phyloP scores from a whole-genome alignment of 441 rosid species.

The Francoa sonchifolia region DNA sequence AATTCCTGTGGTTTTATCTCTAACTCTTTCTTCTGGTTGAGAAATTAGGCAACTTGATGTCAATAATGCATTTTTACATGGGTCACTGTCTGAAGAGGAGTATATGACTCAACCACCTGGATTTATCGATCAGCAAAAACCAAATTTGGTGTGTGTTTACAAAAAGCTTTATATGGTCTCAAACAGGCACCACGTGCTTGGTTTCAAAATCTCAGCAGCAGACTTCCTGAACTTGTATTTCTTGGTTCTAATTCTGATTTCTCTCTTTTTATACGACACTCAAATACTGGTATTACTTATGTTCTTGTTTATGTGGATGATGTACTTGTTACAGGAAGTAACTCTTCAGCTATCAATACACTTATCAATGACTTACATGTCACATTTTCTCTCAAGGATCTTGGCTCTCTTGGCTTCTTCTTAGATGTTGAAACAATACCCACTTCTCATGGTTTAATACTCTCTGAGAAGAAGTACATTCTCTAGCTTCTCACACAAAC shows the following conservation, averaged over 20 bases:
- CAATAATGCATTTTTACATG: constrained; percentile 2
- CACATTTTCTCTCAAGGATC: background rate
- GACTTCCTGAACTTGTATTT: background rate
- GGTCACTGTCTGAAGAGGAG: no score
- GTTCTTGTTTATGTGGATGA: background rate
- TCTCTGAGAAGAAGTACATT: background rate
- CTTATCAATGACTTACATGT: background rate
- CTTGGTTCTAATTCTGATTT: background rate
- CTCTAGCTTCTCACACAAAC: no score
- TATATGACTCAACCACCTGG: no score
- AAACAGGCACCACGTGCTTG: background rate
- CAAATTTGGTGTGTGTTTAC: background rate
- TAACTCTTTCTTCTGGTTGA: background rate
- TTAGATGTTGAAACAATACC: background rate
- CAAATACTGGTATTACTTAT: background rate
- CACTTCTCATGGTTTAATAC: background rate
- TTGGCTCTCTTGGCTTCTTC: background rate
- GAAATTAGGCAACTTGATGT: background rate
- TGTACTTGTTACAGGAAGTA: background rate
- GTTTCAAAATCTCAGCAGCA: background rate
- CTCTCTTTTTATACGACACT: background rate
- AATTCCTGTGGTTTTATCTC: background rate
- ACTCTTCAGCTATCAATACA: background rate
- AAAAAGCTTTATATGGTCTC: background rate
- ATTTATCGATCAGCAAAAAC: background rate